Conservation (phyloP, 306 rosid species). For the Oxytropis ochrocephala region DNA sequence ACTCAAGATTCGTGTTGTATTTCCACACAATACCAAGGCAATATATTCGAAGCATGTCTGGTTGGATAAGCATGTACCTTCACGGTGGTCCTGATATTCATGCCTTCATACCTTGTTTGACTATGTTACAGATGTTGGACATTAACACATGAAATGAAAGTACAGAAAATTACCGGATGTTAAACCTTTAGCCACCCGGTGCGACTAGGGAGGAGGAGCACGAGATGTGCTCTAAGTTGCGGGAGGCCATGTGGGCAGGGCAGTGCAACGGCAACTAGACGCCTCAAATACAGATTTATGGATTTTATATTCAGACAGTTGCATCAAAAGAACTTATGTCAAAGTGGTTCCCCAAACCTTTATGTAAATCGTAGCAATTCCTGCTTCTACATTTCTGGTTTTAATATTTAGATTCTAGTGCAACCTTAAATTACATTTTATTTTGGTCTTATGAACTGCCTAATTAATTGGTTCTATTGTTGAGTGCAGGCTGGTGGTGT, state of each 20-base stretch:
- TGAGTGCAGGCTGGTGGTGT: constrained; percentile 55
- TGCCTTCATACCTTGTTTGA: not conserved
- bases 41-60: not conserved
- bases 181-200: not conserved
- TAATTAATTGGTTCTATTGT: constrained; percentile 14
- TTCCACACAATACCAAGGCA: constrained; percentile 4
- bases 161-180: not conserved
- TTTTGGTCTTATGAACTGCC: not conserved
- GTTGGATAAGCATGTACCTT: not conserved
- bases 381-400: not conserved
- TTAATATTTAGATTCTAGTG: no score
- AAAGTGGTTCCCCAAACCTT: not conserved
- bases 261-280: no score
- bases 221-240: no score
- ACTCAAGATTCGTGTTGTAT: not conserved
- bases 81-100: not conserved
- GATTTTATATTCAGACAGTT: not conserved
- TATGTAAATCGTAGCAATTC: not conserved
- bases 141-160: not conserved
- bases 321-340: not conserved
- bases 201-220: no score
- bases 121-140: not conserved
- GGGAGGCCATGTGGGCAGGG: no score
- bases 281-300: no score
- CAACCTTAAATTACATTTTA: not conserved